Evolutionary conservation across 345 rosid species (phyloP).

Genomic region (Salix brachista): DNA sequence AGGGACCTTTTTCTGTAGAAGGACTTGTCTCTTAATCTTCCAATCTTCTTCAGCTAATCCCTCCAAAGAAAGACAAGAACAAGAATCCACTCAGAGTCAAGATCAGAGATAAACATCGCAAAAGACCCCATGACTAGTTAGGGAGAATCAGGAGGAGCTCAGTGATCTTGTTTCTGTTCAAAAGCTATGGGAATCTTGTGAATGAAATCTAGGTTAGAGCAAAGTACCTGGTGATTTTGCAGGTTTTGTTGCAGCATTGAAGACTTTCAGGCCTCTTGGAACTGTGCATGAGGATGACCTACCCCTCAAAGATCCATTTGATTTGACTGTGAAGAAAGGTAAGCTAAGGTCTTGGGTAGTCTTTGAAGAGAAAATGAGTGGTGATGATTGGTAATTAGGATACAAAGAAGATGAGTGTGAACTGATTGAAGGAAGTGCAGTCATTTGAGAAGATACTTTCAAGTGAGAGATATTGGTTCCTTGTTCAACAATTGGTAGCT

Average conservation of each 20-base stretch:
- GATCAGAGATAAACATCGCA: background rate
- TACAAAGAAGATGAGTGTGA: slow-evolving; percentile 29
- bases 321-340: slow-evolving; percentile 16
- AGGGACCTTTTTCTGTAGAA: slow-evolving; percentile 73
- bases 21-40: slow-evolving; percentile 76
- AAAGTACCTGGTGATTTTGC: slow-evolving; percentile 80
- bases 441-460: slow-evolving; percentile 34
- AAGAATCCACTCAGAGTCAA: slow-evolving; percentile 13
- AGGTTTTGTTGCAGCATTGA: slow-evolving; percentile 66
- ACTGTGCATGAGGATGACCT: slow-evolving; percentile 14
- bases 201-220: background rate
- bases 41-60: slow-evolving; percentile 92
- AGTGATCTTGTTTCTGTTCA: too few species aligned
- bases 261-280: slow-evolving; percentile 38
- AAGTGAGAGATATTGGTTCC: background rate
- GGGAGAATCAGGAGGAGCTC: background rate
- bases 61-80: slow-evolving; percentile 32
- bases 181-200: background rate
- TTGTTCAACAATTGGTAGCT: background rate
- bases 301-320: slow-evolving; percentile 14
- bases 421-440: slow-evolving; percentile 49
- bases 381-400: slow-evolving; percentile 36
- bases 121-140: background rate
- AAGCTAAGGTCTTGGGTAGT: slow-evolving; percentile 14
- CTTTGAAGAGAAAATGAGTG: slow-evolving; percentile 31